These are phyloP conservation scores for Carallia pectinifolia DNA, from an alignment of 345 rosid genomes.

Conservation along the genomic window DNA sequence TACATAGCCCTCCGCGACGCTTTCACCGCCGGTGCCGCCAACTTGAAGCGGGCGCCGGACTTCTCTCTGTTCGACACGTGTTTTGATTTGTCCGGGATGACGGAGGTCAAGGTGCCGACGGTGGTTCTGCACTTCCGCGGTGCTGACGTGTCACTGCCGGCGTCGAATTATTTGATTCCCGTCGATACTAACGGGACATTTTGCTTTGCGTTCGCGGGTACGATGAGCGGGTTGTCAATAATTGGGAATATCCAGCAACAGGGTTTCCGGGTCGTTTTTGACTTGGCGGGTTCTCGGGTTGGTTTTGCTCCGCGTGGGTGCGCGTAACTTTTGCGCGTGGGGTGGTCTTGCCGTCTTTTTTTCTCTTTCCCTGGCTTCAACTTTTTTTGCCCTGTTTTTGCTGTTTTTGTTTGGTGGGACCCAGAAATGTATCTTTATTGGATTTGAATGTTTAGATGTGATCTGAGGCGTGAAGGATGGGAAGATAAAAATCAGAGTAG, in stretches of 20 bases:
- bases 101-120: slow-evolving; percentile 74
- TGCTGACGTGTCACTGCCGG: slow-evolving; percentile 77
- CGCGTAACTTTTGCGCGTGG: slow-evolving; percentile 12
- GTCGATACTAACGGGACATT: slow-evolving; percentile 69
- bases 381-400: background rate
- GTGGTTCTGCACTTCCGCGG: slow-evolving; percentile 67
- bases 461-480: background rate
- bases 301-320: slow-evolving; percentile 95
- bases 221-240: slow-evolving; percentile 77
- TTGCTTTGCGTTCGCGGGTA: slow-evolving; percentile 96
- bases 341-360: background rate
- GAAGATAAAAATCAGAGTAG: background rate
- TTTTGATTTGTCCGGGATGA: slow-evolving; percentile 61
- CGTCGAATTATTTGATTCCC: slow-evolving; percentile 83
- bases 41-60: slow-evolving; percentile 48
- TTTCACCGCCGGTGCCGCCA: slow-evolving; percentile 50
- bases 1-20: slow-evolving; percentile 63
- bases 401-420: no score
- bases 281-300: slow-evolving; percentile 61
- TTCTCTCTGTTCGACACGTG: slow-evolving; percentile 79
- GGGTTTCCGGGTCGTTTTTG: slow-evolving; percentile 86
- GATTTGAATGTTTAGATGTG: background rate
- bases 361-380: background rate
- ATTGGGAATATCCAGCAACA: slow-evolving; percentile 97
- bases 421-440: background rate